Percentiles rank a stretch among this genome's conserved stretches.
phyloP scores from a whole-genome alignment of 495 filamentous ascomycete genomes.

The Hypoxylon perforatum region DNA sequence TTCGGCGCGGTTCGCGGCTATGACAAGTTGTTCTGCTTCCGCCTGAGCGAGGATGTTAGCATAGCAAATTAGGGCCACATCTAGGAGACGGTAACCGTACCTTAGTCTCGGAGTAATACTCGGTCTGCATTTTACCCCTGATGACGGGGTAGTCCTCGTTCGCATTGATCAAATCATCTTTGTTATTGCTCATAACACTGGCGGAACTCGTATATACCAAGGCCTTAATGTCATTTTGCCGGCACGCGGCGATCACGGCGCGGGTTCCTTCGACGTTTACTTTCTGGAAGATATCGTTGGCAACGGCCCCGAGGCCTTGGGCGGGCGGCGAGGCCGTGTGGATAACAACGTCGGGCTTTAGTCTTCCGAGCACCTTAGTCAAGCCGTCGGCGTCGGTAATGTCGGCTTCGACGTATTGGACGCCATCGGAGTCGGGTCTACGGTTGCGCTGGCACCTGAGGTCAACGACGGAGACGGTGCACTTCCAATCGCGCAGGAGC shows the following conservation, averaged over 20 bases:
- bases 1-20: constrained; percentile 81
- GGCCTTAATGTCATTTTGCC: constrained; percentile 81
- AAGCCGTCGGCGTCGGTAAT: constrained; percentile 80
- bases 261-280: constrained; percentile 95
- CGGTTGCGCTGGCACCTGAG: constrained; percentile 81
- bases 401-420: constrained; percentile 85
- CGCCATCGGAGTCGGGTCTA: constrained; percentile 69
- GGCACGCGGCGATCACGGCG: constrained; percentile 78
- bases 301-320: constrained; percentile 55
- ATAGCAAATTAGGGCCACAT: neutral
- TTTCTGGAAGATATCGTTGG: constrained; percentile 74
- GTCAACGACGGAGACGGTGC: constrained; percentile 85
- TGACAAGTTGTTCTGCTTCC: constrained; percentile 84
- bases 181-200: constrained; percentile 84
- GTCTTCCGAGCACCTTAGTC: constrained; percentile 70
- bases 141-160: constrained; percentile 89
- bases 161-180: constrained; percentile 84
- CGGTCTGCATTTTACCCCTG: constrained; percentile 73
- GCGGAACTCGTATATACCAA: constrained; percentile 96
- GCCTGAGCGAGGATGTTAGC: constrained; percentile 66
- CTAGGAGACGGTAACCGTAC: constrained; percentile 51
- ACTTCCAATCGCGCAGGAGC: constrained; percentile 64
- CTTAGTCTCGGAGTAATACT: constrained; percentile 94
- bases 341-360: constrained; percentile 89
- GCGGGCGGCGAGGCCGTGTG: constrained; percentile 88